phyloP scores from a whole-genome alignment of 148 eudicot genomes.

The Cornus controversa region DNA sequence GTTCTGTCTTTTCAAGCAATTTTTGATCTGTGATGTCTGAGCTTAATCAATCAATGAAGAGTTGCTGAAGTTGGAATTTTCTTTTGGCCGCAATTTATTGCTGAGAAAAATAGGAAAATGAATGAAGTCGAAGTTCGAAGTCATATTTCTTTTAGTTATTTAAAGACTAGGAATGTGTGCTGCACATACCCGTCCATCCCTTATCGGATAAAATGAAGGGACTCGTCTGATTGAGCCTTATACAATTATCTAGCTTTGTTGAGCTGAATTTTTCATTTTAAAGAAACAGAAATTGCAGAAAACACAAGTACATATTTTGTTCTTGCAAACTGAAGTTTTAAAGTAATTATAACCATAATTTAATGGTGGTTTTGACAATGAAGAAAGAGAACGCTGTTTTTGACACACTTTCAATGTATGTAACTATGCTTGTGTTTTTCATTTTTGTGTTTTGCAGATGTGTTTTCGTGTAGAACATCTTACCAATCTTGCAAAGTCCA shows the following conservation, averaged over 20 bases:
- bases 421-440: too few species aligned
- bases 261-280: not conserved
- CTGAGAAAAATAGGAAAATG: not conserved
- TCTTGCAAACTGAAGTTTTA: not conserved
- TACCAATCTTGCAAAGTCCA: conserved; percentile 48
- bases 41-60: not conserved
- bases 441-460: conserved; percentile 35
- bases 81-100: not conserved
- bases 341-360: not conserved
- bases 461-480: conserved; percentile 59
- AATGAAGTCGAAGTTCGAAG: not conserved
- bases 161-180: too few species aligned
- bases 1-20: not conserved
- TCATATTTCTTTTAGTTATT: not conserved
- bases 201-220: too few species aligned
- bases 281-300: not conserved
- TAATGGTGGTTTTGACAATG: not conserved
- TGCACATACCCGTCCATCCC: too few species aligned
- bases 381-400: not conserved
- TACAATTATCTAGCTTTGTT: not conserved
- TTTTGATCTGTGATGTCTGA: not conserved
- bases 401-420: not conserved
- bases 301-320: not conserved
- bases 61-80: not conserved
- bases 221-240: not conserved